These are phyloP conservation scores for Nematodospora valgi DNA, from an alignment of 805 yeast genomes.

Conservation along the genomic window DNA sequence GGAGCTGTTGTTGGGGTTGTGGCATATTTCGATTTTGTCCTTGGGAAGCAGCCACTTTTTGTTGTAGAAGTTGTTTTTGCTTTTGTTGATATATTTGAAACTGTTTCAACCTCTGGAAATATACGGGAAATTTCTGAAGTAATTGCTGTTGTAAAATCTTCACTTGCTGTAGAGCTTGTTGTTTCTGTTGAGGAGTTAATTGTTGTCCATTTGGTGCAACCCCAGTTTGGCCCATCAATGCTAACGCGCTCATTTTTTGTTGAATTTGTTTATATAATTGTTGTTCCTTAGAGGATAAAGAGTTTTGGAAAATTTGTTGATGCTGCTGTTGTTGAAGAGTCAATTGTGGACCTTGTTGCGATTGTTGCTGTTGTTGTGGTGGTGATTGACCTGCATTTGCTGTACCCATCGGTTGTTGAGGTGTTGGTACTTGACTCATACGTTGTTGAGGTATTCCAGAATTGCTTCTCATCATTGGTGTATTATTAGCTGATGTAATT, in stretches of 20 bases:
- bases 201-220: conserved; percentile 40
- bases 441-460: conserved; percentile 8
- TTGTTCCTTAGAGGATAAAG: conserved; percentile 41
- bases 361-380: conserved; percentile 13
- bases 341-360: conserved; percentile 12
- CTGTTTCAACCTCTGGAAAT: conserved; percentile 36
- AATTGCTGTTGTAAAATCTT: conserved; percentile 35
- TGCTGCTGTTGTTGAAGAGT: conserved; percentile 38
- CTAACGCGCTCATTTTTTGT: conserved; percentile 35
- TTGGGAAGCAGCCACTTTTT: conserved; percentile 8
- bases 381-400: conserved; percentile 17
- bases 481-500: conserved; percentile 7
- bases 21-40: conserved; percentile 15
- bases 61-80: conserved; percentile 14
- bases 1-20: conserved; percentile 12
- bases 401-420: conserved; percentile 15
- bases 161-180: conserved; percentile 42
- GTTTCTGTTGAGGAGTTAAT: conserved; percentile 42
- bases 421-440: conserved; percentile 7
- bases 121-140: conserved; percentile 33
- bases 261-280: conserved; percentile 39
- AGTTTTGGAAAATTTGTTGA: conserved; percentile 42
- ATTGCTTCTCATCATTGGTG: conserved; percentile 12
- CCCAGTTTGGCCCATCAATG: conserved; percentile 41
- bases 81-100: conserved; percentile 28